A percentile compares a stretch with the other conserved stretches of the same genome.
Conservation (phyloP, 495 filamentous ascomycete genomes). For the Choiromyces venosus region DNA sequence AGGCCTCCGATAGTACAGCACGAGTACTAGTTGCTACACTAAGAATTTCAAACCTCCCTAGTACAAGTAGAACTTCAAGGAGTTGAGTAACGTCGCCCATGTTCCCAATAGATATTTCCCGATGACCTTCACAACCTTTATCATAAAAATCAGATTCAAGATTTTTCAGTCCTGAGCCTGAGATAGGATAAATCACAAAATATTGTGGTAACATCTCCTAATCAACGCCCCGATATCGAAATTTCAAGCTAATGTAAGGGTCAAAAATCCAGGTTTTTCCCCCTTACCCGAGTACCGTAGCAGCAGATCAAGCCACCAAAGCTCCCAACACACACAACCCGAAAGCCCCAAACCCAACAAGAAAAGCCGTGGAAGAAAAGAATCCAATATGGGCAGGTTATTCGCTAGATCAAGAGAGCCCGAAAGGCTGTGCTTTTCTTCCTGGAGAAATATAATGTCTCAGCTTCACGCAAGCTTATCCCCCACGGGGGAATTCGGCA, state of each 20-base stretch:
- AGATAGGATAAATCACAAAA: background rate
- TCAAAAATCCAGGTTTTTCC: background rate
- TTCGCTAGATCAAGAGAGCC: background rate
- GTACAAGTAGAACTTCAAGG: background rate
- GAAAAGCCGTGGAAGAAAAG: background rate
- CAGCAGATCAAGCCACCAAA: background rate
- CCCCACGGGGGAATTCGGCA: background rate
- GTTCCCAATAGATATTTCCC: background rate
- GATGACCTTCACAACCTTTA: background rate
- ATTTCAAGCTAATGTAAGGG: background rate
- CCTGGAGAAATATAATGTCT: background rate
- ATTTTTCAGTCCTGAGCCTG: background rate
- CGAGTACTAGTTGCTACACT: background rate
- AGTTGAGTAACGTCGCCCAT: background rate
- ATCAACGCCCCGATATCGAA: background rate
- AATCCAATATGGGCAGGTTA: background rate
- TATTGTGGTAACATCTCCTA: background rate
- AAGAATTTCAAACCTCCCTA: background rate
- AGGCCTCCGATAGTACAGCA: background rate
- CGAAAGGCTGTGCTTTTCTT: background rate
- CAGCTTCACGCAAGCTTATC: background rate
- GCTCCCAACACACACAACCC: background rate
- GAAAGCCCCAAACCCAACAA: background rate
- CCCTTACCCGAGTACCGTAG: too few relatives aligned
- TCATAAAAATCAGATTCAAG: background rate